Base-by-base conservation (phyloP, 129 eudicot species). In the Tanacetum coccineum region DNA sequence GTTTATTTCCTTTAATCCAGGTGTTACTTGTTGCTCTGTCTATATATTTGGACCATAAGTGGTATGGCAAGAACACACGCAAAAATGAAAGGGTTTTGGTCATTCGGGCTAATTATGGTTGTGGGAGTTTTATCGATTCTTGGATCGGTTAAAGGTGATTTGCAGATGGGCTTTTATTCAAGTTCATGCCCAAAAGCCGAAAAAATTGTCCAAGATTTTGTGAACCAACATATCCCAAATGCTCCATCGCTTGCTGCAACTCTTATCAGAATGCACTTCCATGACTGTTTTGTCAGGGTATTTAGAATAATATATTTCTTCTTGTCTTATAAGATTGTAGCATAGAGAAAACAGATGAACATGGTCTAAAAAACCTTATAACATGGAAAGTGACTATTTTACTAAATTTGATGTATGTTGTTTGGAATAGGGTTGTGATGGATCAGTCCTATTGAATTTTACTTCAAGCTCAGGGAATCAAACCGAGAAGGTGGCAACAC, bases 211-310 rank as follows among this genome's bases (percentile, higher is more conserved):
- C 71, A 45, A 17, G 88, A 80, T 17, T 84, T 74, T 42, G 95
- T 87, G 42, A 68, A 76, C 11, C 15, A 79, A 59, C 91, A 88
- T 74, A 82, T 88, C 73, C 83, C 86, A 7, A 82, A 88, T 79
- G 95, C 91, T 64, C 91, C 95, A 10, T 74, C 87, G 14, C 79
- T 88, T 49, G 82, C 91, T 0, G 95, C 95, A 2, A 59, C 91
- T 44, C 73, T 88, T 8, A 62, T 88, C 6, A 80, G 96, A 70
- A 82, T 88, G 88, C 83, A 78, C 42, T 88, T 88, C 58, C 96
- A 85, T 71, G 96, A 88, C 51, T 88, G 96, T 64, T 88, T 88
- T 22, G 96, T 88, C 44, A 71, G 92, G 88, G 96, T 47, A n/a
- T n/a, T n/a, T n/a, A n/a, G n/a, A n/a, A n/a, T n/a, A n/a, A n/a